Evolutionary conservation across 2,329 filamentous ascomycete genomes (phyloP), one percentile per base, ranked within the genome.

Genomic region (Colletotrichum echinochloae): DNA sequence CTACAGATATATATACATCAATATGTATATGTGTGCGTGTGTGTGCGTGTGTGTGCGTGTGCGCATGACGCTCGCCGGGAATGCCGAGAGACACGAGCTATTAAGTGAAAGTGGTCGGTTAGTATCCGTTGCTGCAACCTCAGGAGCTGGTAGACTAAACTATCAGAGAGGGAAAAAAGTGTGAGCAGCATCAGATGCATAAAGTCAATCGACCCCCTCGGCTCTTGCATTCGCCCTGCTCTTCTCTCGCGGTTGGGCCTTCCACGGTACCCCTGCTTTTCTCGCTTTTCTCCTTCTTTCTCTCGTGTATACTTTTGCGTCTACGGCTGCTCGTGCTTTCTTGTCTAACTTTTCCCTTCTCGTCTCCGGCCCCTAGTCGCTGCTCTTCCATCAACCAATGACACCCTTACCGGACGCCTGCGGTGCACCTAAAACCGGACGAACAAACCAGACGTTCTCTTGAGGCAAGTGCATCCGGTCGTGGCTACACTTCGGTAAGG

Each of bases 201-300:
- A 61, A 59, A 68, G 51, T 63, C 46, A 55, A 65, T 67, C 63
- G 67, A 44, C 51, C 64, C 28, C 20, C 64, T 49, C 49, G 62
- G 55, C 49, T 56, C 56, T 33, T 70, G 56, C 49, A 44, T 48
- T 51, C 54, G 64, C 20, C 41, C 41, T 66, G 44, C 56, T 56
- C 57, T 61, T 67, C 64, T 71, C 64, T 68, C 64, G 59, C 41
- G 16, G 35, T 62, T 46, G 41, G 41, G 33, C 30, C 14, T 41
- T 59, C 44, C 20, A 48, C 52, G 37, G 46, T 44, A 56, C 54
- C 26, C 54, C 54, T 51, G 44, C 54, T 48, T 59, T 41, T 20
- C 26, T 39, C 14, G 49, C 39, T 46, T 41, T 39, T n/a, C 41
- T 65, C 39, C 16, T 33, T 18, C 30, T 12, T 54, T 39, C 35